A percentile compares a stretch with the other conserved stretches of the same genome.
Evolutionary conservation across 768 basidiomycete species (phyloP).

Genomic region (Auricularia cornea): DNA sequence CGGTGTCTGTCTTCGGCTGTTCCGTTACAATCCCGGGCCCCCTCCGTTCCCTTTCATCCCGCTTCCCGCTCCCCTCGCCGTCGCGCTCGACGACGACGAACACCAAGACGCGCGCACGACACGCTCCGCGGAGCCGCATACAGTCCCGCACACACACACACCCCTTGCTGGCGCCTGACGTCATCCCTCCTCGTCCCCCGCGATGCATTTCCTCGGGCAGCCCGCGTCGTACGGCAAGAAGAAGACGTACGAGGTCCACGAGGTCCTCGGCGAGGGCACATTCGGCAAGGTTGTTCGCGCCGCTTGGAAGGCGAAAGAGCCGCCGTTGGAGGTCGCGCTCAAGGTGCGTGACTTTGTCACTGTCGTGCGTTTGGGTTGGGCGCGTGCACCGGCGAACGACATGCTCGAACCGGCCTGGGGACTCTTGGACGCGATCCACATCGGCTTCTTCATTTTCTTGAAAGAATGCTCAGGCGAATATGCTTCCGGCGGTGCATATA

Average conservation of each 20-base stretch:
- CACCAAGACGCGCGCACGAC: not conserved
- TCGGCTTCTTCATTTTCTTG: no score
- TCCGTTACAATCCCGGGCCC: not conserved
- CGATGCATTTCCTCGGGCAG: conserved; percentile 50
- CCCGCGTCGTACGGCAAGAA: conserved; percentile 85
- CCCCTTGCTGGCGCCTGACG: no score
- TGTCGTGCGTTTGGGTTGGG: no score
- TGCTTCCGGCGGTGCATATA: no score
- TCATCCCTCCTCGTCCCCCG: no score
- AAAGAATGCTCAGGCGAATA: no score
- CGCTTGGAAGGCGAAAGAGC: conserved; percentile 26
- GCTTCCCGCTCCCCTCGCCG: no score
- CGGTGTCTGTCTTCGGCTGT: no score
- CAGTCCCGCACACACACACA: not conserved
- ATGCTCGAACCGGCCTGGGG: no score
- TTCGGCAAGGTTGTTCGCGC: conserved; percentile 86
- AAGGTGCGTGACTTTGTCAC: not conserved
- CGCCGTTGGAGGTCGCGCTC: not conserved
- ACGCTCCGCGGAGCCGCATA: not conserved
- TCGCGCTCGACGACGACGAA: no score
- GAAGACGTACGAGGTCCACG: conserved; percentile 65
- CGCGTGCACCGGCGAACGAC: no score
- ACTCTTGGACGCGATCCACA: no score
- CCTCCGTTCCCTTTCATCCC: not conserved
- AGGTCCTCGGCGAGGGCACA: conserved; percentile 70